Evolutionary conservation across 306 rosid genomes (phyloP).

Genomic region (Fragaria iinumae): DNA sequence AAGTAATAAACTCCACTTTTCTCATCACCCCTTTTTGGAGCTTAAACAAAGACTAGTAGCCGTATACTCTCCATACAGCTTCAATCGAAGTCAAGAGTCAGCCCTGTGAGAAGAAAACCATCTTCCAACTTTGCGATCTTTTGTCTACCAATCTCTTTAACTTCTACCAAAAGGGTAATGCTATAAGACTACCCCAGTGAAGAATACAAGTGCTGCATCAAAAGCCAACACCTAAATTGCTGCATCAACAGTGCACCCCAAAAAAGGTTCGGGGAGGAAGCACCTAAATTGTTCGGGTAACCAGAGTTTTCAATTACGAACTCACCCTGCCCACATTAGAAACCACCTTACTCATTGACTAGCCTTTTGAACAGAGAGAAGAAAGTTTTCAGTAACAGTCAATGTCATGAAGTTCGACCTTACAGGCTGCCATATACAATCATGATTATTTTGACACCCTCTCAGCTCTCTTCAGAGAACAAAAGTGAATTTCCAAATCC

Average conservation of each 20-base stretch:
- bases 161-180: not conserved
- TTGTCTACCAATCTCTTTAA: not conserved
- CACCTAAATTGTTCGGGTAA: not conserved
- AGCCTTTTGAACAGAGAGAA: not conserved
- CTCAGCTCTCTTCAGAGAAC: not conserved
- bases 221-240: not conserved
- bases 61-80: not conserved
- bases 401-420: not conserved
- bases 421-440: not conserved
- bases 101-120: not conserved
- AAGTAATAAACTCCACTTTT: not conserved
- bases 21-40: not conserved
- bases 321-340: not conserved
- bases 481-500: not conserved
- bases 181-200: not conserved
- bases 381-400: not conserved
- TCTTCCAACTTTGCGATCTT: not conserved
- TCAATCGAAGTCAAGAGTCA: not conserved
- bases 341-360: not conserved
- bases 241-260: not conserved
- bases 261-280: not conserved
- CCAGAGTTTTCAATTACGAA: not conserved
- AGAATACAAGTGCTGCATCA: not conserved
- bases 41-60: not conserved
- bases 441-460: not conserved